Evolutionary conservation across 371 early-diverging fungal genomes (phyloP).

Genomic region (Saksenaea oblongispora): DNA sequence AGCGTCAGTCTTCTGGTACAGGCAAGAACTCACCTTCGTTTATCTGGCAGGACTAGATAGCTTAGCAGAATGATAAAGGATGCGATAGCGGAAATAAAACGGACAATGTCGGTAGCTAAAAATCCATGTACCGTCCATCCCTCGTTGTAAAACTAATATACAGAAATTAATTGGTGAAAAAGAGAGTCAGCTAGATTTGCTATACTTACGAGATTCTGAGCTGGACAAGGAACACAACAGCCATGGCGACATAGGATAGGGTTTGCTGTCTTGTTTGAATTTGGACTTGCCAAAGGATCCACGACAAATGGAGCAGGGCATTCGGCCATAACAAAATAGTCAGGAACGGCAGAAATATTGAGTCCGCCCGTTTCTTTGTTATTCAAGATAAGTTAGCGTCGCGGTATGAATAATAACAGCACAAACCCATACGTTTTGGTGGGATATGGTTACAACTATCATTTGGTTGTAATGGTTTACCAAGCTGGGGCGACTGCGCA

Average conservation of each 20-base stretch:
- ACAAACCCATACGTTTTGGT: conserved; percentile 13
- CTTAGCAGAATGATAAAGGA: conserved; percentile 56
- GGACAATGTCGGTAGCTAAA: conserved; percentile 50
- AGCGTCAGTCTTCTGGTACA: too few relatives aligned
- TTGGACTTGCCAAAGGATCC: conserved; percentile 27
- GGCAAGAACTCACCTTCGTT: conserved; percentile 50
- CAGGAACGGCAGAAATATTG: conserved; percentile 29
- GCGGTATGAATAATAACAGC: neutral
- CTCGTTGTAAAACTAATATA: conserved; percentile 44
- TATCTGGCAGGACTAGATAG: conserved; percentile 61
- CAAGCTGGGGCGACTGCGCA: conserved; percentile 22
- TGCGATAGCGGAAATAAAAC: conserved; percentile 52
- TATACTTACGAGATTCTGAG: conserved; percentile 36
- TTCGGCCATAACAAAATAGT: conserved; percentile 25
- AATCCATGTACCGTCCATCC: conserved; percentile 50
- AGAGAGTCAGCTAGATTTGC: conserved; percentile 27
- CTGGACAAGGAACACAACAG: conserved; percentile 47
- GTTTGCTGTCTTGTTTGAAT: conserved; percentile 17
- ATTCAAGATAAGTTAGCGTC: conserved; percentile 7
- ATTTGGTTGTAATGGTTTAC: conserved; percentile 37
- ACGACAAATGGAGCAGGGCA: conserved; percentile 46
- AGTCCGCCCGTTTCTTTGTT: conserved; percentile 7
- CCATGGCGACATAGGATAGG: conserved; percentile 28
- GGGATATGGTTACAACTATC: conserved; percentile 42
- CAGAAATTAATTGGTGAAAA: conserved; percentile 12